Evolutionary conservation across 2,329 filamentous ascomycete genomes (phyloP).

Genomic region (Penicillium nordicum): DNA sequence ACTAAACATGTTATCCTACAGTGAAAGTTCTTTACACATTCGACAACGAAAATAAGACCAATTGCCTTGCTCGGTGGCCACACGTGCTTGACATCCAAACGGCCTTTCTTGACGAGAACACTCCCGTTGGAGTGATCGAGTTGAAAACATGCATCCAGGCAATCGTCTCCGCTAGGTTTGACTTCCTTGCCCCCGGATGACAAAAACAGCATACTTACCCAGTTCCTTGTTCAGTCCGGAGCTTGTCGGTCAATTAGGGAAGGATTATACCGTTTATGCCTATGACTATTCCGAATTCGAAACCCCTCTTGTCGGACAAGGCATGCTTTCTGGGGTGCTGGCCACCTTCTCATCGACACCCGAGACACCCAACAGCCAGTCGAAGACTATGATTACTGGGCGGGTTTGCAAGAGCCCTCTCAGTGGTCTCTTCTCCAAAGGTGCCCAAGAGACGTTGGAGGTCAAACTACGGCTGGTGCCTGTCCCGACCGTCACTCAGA

Average conservation of each 20-base stretch:
- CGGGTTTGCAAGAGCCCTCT: slow-evolving; percentile 83
- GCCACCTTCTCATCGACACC: slow-evolving; percentile 54
- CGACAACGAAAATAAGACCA: slow-evolving; percentile 80
- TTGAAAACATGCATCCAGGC: slow-evolving; percentile 82
- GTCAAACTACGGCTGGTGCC: slow-evolving; percentile 85
- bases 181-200: slow-evolving; percentile 5
- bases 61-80: slow-evolving; percentile 82
- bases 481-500: slow-evolving; percentile 63
- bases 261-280: slow-evolving; percentile 95
- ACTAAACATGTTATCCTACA: slow-evolving; percentile 40
- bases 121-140: slow-evolving; percentile 81
- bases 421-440: slow-evolving; percentile 74
- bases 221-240: slow-evolving; percentile 64
- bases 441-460: slow-evolving; percentile 79
- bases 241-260: slow-evolving; percentile 66
- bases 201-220: slow-evolving; percentile 7
- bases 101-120: slow-evolving; percentile 73
- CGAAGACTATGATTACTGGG: slow-evolving; percentile 72
- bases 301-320: slow-evolving; percentile 88
- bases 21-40: slow-evolving; percentile 98
- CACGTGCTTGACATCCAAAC: slow-evolving; percentile 77
- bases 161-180: slow-evolving; percentile 62
- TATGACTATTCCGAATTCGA: slow-evolving; percentile 96
- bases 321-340: slow-evolving; percentile 84
- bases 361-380: slow-evolving; percentile 52